Conservation (phyloP, 2,329 filamentous ascomycete genomes). For the Fusarium kyushuense region DNA sequence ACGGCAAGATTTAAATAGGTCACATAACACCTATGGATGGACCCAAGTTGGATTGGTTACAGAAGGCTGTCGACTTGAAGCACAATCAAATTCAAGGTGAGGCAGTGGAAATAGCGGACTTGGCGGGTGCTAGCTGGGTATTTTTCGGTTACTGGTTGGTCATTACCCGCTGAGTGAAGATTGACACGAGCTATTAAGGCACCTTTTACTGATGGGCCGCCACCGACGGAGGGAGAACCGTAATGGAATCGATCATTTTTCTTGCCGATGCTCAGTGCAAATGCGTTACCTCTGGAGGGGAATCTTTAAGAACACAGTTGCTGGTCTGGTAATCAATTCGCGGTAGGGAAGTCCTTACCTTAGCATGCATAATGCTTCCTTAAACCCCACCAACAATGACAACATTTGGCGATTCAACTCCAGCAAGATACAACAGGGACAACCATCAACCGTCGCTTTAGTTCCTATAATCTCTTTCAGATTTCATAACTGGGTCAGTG, state of each 20-base stretch:
- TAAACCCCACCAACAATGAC: conserved; percentile 6
- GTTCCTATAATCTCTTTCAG: neutral
- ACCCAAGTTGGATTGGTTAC: neutral
- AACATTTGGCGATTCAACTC: conserved; percentile 4
- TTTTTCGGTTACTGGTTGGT: conserved; percentile 27
- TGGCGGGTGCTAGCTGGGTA: conserved; percentile 13
- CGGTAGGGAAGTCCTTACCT: no score
- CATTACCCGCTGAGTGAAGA: neutral
- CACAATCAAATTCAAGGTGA: conserved; percentile 3
- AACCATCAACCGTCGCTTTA: neutral
- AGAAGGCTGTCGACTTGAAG: neutral
- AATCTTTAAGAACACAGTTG: no score
- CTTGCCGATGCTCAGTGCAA: neutral
- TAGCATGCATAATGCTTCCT: no score
- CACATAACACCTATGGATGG: no score
- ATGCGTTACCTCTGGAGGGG: neutral
- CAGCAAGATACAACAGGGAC: neutral
- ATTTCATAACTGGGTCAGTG: conserved; percentile 6
- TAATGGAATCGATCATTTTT: neutral
- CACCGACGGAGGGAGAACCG: neutral
- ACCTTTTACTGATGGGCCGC: neutral
- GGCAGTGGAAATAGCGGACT: neutral
- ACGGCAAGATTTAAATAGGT: neutral
- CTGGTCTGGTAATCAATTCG: no score
- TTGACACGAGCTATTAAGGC: no score